Base-by-base conservation (phyloP, 164 flowering plant species). In the Houttuynia cordata region DNA sequence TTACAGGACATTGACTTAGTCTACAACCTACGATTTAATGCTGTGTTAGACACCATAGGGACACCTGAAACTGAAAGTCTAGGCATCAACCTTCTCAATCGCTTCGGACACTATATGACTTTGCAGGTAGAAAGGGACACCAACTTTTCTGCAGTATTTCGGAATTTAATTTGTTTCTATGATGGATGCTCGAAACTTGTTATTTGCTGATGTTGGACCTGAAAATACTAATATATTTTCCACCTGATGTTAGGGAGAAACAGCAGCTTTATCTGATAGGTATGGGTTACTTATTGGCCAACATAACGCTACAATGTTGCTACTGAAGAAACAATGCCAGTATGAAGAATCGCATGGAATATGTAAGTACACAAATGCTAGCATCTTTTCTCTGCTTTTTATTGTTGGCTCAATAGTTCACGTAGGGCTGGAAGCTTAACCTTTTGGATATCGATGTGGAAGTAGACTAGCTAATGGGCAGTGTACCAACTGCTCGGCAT, bases 101-200 rank as follows among this genome's bases (percentile, higher is more conserved):
- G 74, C 77, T 97, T 95, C 50, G 99, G 97, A 56, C 81, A 86
- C 69, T 94, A 94, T 69, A 88, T 94, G 99, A 94, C 97, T 56
- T 78, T 93, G 70, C 99, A 90, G 91, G 99, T 85, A 75, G 42
- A 69, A 50, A 45, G 21, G 51, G 40, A 18, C 19, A 19, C 8
- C 37, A 42, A 8, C 49, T 42, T 42, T 10, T 1, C 17, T 42
- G 12, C 1, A 10, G 17, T 10, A 5, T 10, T 42, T 42, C 1
- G 49, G 49, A 42, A 42, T 1, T 14, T 10, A 10, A 42, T 42
- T 42, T 10, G 49, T 42, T 42, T 14, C 17, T 42, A 10, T 14
- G 9, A 1, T 10, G 10, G 49, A 12, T 1, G 12, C 49, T 51
- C 54, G 41, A 25, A 51, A 58, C 19, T 24, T 60, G 64, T 24